phyloP scores from a whole-genome alignment of 176 grass and related monocot genomes.

The Avena insularis region DNA sequence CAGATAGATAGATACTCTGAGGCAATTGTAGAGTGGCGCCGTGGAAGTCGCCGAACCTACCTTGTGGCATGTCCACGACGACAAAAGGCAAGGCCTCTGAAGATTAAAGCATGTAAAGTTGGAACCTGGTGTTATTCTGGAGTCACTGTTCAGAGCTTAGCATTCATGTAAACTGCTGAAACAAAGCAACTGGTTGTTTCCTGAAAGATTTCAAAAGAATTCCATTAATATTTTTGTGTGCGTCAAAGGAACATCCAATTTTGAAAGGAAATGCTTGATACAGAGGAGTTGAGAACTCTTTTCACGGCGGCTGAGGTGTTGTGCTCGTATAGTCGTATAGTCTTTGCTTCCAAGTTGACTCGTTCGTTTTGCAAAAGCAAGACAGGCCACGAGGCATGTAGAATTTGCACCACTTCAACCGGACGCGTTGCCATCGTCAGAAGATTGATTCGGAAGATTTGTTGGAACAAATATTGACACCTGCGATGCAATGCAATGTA shows the following conservation, averaged over 20 bases:
- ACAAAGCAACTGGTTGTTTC: not conserved
- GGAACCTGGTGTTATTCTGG: not conserved
- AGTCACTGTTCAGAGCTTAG: constrained; percentile 10
- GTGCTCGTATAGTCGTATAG: not conserved
- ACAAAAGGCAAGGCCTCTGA: not conserved
- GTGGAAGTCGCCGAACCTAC: constrained; percentile 38
- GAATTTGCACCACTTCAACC: constrained; percentile 17
- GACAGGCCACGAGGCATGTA: not conserved
- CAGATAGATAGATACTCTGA: constrained; percentile 15
- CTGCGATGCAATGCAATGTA: constrained; percentile 10
- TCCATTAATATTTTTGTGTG: not conserved
- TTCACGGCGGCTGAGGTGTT: constrained; percentile 6
- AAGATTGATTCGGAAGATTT: constrained; percentile 39
- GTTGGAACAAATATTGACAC: constrained; percentile 52
- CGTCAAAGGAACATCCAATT: not conserved
- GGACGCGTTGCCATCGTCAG: not conserved
- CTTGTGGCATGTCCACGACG: constrained; percentile 31
- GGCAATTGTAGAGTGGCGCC: not conserved
- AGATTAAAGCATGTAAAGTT: not conserved
- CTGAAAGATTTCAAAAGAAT: not conserved
- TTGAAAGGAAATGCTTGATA: not conserved
- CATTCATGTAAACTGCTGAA: constrained; percentile 10
- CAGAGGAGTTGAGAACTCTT: not conserved
- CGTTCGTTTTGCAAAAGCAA: not conserved
- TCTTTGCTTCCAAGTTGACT: constrained; percentile 34